phyloP scores from a whole-genome alignment of 371 early-diverging fungal species.

The Lichtheimia ramosa region DNA sequence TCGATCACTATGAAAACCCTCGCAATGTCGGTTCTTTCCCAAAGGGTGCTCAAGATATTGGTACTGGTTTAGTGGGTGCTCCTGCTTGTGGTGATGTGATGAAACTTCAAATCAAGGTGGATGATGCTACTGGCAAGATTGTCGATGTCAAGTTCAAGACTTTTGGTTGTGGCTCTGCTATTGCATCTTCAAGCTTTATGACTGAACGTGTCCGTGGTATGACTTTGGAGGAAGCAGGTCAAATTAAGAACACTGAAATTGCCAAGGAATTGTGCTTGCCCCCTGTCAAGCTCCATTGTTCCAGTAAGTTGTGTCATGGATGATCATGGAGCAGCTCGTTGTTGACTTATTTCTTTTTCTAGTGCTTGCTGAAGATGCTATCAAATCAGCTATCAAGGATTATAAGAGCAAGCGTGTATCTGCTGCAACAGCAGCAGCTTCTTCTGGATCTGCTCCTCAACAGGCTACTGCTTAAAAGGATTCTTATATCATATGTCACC shows the following conservation, averaged over 20 bases:
- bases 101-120: conserved; percentile 98
- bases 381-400: conserved; percentile 95
- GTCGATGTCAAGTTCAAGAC: conserved; percentile 98
- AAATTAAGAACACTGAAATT: conserved; percentile 96
- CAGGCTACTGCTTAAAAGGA: conserved; percentile 9
- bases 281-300: conserved; percentile 99
- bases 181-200: conserved; percentile 92
- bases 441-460: neutral
- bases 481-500: neutral
- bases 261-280: conserved; percentile 95
- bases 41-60: conserved; percentile 83
- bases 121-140: conserved; percentile 86
- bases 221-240: conserved; percentile 84
- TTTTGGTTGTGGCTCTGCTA: conserved; percentile 99
- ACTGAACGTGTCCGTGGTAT: conserved; percentile 95
- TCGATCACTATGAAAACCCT: conserved; percentile 94
- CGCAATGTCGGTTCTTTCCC: conserved; percentile 96
- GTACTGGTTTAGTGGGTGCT: conserved; percentile 98
- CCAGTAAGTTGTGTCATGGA: conserved; percentile 60
- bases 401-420: conserved; percentile 69
- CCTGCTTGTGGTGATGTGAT: conserved; percentile 99
- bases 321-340: too few relatives aligned
- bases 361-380: conserved; percentile 99
- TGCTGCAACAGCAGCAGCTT: conserved; percentile 13
- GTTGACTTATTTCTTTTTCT: neutral